Conservation (phyloP, 2,329 filamentous ascomycete species). For the Fusarium sambucinum region DNA sequence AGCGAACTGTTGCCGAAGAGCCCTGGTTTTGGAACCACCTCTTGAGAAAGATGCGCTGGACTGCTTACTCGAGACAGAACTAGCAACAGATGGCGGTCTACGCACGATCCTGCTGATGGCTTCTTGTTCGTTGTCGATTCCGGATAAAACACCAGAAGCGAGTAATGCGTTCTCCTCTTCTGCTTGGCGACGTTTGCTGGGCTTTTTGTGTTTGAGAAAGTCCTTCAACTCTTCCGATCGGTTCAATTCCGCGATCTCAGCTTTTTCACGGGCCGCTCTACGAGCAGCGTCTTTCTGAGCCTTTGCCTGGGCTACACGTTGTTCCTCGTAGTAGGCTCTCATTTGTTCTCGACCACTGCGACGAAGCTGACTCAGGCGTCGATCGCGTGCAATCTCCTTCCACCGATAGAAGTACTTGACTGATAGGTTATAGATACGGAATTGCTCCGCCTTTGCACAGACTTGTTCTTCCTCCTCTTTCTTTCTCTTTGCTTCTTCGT, state of each 20-base stretch:
- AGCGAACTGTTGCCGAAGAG: constrained; percentile 53
- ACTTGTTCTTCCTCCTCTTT: constrained; percentile 63
- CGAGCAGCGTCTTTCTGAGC: constrained; percentile 53
- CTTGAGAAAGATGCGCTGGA: constrained; percentile 40
- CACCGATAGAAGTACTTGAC: constrained; percentile 70
- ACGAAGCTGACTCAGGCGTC: constrained; percentile 63
- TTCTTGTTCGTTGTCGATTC: constrained; percentile 55
- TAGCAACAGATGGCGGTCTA: constrained; percentile 41
- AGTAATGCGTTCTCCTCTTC: constrained; percentile 56
- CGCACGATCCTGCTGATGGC: constrained; percentile 54
- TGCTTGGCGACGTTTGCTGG: constrained; percentile 49
- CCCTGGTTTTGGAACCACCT: constrained; percentile 54
- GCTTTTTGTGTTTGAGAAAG: constrained; percentile 50
- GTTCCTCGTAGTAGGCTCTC: constrained; percentile 59
- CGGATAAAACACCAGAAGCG: constrained; percentile 58
- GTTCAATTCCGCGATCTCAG: constrained; percentile 48
- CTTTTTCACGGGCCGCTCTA: constrained; percentile 44
- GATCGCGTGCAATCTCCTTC: constrained; percentile 63
- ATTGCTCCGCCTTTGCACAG: constrained; percentile 61
- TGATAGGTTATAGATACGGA: constrained; percentile 62
- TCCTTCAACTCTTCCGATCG: constrained; percentile 53
- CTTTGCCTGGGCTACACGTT: constrained; percentile 50
- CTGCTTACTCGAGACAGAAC: constrained; percentile 39
- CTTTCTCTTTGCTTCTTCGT: constrained; percentile 57
- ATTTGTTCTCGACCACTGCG: constrained; percentile 65